Base-by-base conservation (phyloP, 495 filamentous ascomycete genomes). In the Daldinia loculata region DNA sequence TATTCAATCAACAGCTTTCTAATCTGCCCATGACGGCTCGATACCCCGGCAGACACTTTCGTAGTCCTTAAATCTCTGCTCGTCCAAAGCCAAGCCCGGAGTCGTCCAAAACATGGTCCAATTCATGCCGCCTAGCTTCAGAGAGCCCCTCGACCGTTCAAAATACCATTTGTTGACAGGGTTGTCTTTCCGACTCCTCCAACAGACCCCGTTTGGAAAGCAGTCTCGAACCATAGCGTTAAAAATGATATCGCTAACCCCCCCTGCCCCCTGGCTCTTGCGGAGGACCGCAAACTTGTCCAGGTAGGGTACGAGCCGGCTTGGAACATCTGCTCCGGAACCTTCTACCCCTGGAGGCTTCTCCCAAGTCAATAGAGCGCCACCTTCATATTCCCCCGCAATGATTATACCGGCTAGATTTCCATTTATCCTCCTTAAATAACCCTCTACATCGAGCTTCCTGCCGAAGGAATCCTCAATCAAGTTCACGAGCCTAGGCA, bases 31-130 rank as follows among this genome's bases (percentile, higher is more conserved):
- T 61, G 90, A 93, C 24, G 95, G 94, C 73, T 87, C 86, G 60
- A 98, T 90, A 29, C 80, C 83, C 69, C 87, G 84, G 82, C 95
- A 98, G 32, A 97, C 92, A 52, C 81, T 86, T 76, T 93, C 91
- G 77, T 97, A 98, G 69, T 96, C 93, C 61, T 77, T 74, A 74
- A 96, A 93, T 66, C 81, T 84, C 74, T 84, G 80, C 29, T 83
- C 78, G 34, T 84, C 79, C 63, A 82, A 68, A 41, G 77, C 77
- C 66, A 82, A 68, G 51, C 87, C 88, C 14, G 89, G 86, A 2
- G 91, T 94, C 1, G 95, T 99, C 95, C 95, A 99, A 63, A 99
- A 98, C 94, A 97, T 97, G 4, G 95, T 92, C 95, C 95, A 99
- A 66, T 89, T 90, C 70, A 84, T 90, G 24, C 85, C 88, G 1